phyloP scores from a whole-genome alignment of 768 basidiomycete genomes.

The Rhodotorula toruloides region DNA sequence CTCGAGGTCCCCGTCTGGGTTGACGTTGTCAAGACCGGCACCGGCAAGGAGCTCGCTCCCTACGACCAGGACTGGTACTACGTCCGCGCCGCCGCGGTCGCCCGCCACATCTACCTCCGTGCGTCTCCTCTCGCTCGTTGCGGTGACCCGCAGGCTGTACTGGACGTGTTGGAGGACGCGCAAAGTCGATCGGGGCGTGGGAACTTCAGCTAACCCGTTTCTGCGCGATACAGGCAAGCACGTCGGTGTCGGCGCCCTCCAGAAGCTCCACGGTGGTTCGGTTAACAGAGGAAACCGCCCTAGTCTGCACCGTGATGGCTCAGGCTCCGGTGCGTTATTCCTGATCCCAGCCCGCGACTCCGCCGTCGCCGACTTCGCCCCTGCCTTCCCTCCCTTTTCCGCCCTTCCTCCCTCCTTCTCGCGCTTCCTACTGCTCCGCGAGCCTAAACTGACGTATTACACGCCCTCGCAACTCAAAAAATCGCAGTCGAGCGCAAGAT shows the following conservation, averaged over 20 bases:
- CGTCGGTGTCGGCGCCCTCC: slow-evolving; percentile 56
- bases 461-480: neutral
- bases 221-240: slow-evolving; percentile 37
- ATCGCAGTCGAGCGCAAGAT: slow-evolving; percentile 43
- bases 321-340: neutral
- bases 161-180: too few relatives aligned
- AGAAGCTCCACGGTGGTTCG: slow-evolving; percentile 93
- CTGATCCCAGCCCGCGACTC: too few relatives aligned
- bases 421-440: neutral
- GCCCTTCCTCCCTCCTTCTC: neutral
- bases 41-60: slow-evolving; percentile 95
- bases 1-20: slow-evolving; percentile 99
- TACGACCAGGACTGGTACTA: slow-evolving; percentile 99
- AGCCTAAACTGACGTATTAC: neutral
- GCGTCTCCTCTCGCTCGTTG: slow-evolving; percentile 44
- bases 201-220: too few relatives aligned
- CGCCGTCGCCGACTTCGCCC: too few relatives aligned
- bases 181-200: too few relatives aligned
- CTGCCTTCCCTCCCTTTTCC: slow-evolving; percentile 30
- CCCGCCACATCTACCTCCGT: slow-evolving; percentile 98
- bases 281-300: slow-evolving; percentile 95
- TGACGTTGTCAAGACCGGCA: slow-evolving; percentile 95
- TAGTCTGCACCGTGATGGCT: slow-evolving; percentile 1
- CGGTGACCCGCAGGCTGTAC: neutral
- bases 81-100: slow-evolving; percentile 67